phyloP scores from a whole-genome alignment of 2,329 filamentous ascomycete genomes.

The Arachnomyces sp. region DNA sequence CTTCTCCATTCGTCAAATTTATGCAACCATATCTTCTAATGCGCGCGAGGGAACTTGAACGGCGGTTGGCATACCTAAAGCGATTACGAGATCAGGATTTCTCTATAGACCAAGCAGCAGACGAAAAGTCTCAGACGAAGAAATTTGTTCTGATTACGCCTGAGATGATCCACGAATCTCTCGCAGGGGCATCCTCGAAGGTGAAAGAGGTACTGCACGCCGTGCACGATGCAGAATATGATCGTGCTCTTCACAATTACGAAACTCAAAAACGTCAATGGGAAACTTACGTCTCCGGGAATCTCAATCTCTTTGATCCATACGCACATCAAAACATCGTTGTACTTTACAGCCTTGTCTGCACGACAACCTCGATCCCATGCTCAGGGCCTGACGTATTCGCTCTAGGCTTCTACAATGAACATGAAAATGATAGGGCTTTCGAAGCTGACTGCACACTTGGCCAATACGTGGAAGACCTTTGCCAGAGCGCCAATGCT shows the following conservation, averaged over 20 bases:
- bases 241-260: slow-evolving; percentile 89
- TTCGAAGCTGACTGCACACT: slow-evolving; percentile 80
- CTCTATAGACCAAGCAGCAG: slow-evolving; percentile 36
- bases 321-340: slow-evolving; percentile 95
- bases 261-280: slow-evolving; percentile 90
- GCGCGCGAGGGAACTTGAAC: slow-evolving; percentile 83
- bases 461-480: slow-evolving; percentile 88
- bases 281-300: slow-evolving; percentile 89
- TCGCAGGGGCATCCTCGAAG: slow-evolving; percentile 70
- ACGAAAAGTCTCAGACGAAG: slow-evolving; percentile 56
- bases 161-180: slow-evolving; percentile 84
- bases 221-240: slow-evolving; percentile 92
- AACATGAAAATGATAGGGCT: slow-evolving; percentile 63
- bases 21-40: slow-evolving; percentile 88
- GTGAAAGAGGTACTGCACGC: slow-evolving; percentile 91
- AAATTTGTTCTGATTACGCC: slow-evolving; percentile 87
- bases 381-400: slow-evolving; percentile 88
- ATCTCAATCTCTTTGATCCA: slow-evolving; percentile 83
- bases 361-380: slow-evolving; percentile 85
- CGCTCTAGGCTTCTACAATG: slow-evolving; percentile 86
- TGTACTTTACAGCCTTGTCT: slow-evolving; percentile 86
- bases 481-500: slow-evolving; percentile 68
- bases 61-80: slow-evolving; percentile 71
- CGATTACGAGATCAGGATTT: slow-evolving; percentile 65
- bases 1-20: slow-evolving; percentile 93